These are phyloP conservation scores for Phialophora expanda DNA, from an alignment of 2,329 filamentous ascomycete genomes.

Conservation along the genomic window DNA sequence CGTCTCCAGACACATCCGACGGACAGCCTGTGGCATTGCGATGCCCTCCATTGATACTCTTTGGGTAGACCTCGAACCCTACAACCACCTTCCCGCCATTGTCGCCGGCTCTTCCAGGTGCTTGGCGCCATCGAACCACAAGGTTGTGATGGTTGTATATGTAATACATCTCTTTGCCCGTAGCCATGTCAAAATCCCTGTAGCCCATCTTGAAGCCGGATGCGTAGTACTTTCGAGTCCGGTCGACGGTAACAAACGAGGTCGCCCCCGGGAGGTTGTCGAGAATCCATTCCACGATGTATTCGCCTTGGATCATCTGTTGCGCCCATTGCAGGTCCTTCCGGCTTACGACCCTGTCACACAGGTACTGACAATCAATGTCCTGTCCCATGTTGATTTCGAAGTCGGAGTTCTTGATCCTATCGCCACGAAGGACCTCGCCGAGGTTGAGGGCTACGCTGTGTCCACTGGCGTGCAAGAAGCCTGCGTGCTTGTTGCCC, in stretches of 20 bases:
- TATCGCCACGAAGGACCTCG: constrained; percentile 84
- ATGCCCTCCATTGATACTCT: constrained; percentile 72
- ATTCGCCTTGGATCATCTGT: constrained; percentile 76
- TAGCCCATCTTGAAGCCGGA: constrained; percentile 88
- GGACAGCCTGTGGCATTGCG: constrained; percentile 71
- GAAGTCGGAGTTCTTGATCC: constrained; percentile 83
- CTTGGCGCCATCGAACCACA: constrained; percentile 76
- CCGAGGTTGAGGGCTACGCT: constrained; percentile 82
- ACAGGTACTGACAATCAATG: constrained; percentile 73
- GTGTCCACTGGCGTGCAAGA: constrained; percentile 74
- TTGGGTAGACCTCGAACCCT: constrained; percentile 88
- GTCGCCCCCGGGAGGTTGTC: constrained; percentile 90
- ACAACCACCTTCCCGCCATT: constrained; percentile 79
- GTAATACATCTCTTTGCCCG: constrained; percentile 69
- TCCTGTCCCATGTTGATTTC: constrained; percentile 79
- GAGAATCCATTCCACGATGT: constrained; percentile 91
- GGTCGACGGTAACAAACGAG: constrained; percentile 84
- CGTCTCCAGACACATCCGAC: constrained; percentile 65
- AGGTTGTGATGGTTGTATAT: constrained; percentile 89
- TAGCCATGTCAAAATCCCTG: constrained; percentile 66
- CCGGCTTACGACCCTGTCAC: constrained; percentile 69
- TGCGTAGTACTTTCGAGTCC: constrained; percentile 83
- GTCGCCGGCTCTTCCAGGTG: constrained; percentile 70
- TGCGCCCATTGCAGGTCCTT: constrained; percentile 70
- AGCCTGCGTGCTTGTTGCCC: constrained; percentile 68